phyloP scores from a whole-genome alignment of 1,284 basidiomycete genomes.

The Tremellales sp. region DNA sequence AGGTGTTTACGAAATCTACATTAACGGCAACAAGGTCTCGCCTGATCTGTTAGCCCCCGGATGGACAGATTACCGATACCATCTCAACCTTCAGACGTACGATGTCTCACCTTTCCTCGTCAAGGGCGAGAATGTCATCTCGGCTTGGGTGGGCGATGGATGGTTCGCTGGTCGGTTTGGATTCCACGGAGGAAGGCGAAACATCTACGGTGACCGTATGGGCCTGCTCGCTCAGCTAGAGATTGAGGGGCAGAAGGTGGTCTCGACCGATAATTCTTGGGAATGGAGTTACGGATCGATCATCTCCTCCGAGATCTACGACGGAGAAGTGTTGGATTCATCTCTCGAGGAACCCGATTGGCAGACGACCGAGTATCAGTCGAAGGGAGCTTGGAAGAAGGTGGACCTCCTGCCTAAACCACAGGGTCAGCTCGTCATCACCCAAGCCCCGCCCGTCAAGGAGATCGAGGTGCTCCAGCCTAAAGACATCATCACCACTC shows the following conservation, averaged over 20 bases:
- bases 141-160: conserved; percentile 20
- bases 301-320: conserved; percentile 13
- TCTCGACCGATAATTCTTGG: conserved; percentile 10
- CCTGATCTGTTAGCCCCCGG: conserved; percentile 24
- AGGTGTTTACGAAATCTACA: conserved; percentile 21
- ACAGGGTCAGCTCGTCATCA: conserved; percentile 3
- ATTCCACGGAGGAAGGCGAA: conserved; percentile 8
- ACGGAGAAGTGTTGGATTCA: conserved; percentile 18
- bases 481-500: conserved; percentile 11
- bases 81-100: conserved; percentile 19
- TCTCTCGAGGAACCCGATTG: neutral
- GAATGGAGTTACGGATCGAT: conserved; percentile 18
- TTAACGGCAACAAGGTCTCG: conserved; percentile 26
- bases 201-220: conserved; percentile 13
- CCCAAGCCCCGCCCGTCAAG: conserved; percentile 15
- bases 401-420: conserved; percentile 4
- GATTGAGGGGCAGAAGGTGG: conserved; percentile 10
- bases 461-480: conserved; percentile 3
- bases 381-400: conserved; percentile 1
- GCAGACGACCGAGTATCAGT: neutral
- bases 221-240: conserved; percentile 16
- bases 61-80: conserved; percentile 23
- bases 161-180: conserved; percentile 19
- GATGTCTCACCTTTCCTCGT: conserved; percentile 14
- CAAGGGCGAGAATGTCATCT: conserved; percentile 12